Evolutionary conservation across 169 alveolate species (phyloP), one percentile per base, ranked within the genome.

Genomic region (Eimeria acervulina): DNA sequence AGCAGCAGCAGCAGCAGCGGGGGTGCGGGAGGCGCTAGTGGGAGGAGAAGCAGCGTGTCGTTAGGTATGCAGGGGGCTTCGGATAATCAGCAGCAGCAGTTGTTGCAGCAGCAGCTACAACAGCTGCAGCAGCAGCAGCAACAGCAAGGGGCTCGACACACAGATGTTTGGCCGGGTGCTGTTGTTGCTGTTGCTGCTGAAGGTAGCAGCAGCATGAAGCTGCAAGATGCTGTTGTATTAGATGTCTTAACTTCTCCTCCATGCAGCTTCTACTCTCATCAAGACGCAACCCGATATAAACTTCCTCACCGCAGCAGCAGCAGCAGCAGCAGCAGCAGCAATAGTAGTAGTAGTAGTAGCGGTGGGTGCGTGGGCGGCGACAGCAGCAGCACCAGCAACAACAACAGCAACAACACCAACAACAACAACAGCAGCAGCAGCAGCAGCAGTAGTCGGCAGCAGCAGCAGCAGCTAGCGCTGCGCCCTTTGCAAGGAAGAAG

Each of bases 81-180:
- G 74, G 7, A 36, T 59, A 59, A 78, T 59, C 89, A 78, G 42
- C 68, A 78, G 89, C 89, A 78, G 63, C 33, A 19, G 55, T 5
- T 17, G 84, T 42, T 33, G 84, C 84, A 72, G 84, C 84, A 72
- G 89, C 89, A 80, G 68, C 89, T 36, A 63, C 89, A 44, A 55
- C 91, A 83, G 51, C 76, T 4, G 74, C 91, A 47, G 76, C 70
- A 26, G 91, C 91, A 83, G 91, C 91, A 83, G 91, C 90, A 80
- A 36, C 68, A 42, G 90, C 36, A 10, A 38, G 55, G 42, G 42
- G 51, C 85, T 13, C 85, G 85, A 13, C 85, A 74, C 85, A 74
- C 47, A 1, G 95, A 90, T 38, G 95, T 90, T 59, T 90, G 95
- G 95, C 95, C 95, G 1, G 95, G 95, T 21, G 95, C 95, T 2